phyloP scores from a whole-genome alignment of 139 green algal species.

The Closterium sp. region DNA sequence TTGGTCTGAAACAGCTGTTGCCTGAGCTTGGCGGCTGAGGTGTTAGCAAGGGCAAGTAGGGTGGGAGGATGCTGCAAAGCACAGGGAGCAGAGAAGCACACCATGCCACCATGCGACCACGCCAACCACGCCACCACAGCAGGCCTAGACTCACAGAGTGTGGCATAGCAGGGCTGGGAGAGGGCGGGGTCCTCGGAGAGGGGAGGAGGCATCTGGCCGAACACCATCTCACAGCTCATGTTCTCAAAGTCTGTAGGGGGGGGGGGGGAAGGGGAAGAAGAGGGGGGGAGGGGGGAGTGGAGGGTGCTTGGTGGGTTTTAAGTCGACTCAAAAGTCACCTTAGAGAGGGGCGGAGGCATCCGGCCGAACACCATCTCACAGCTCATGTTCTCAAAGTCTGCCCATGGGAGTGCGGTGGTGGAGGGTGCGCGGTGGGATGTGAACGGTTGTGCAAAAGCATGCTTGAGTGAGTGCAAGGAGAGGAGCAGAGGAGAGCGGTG shows the following conservation, averaged over 20 bases:
- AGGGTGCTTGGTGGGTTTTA: no score
- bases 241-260: constrained; percentile 61
- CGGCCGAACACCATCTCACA: constrained; percentile 77
- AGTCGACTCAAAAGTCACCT: constrained; percentile 29
- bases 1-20: no score
- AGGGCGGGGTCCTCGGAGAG: constrained; percentile 64
- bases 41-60: no score
- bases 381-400: constrained; percentile 66
- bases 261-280: not conserved
- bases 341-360: constrained; percentile 58
- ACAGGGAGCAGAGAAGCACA: no score
- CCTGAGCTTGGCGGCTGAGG: no score
- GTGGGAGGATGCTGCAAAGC: not conserved
- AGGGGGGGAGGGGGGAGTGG: not conserved
- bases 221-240: constrained; percentile 72
- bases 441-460: no score
- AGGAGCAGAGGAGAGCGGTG: no score
- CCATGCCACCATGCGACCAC: no score
- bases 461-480: no score
- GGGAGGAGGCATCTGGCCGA: constrained; percentile 66
- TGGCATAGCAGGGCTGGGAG: constrained; percentile 38
- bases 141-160: constrained; percentile 4
- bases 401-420: not conserved
- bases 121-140: no score
- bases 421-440: not conserved